Percentiles rank a stretch among this genome's conserved stretches.
phyloP scores from a whole-genome alignment of 345 rosid genomes.

The Gossypium mustelinum region DNA sequence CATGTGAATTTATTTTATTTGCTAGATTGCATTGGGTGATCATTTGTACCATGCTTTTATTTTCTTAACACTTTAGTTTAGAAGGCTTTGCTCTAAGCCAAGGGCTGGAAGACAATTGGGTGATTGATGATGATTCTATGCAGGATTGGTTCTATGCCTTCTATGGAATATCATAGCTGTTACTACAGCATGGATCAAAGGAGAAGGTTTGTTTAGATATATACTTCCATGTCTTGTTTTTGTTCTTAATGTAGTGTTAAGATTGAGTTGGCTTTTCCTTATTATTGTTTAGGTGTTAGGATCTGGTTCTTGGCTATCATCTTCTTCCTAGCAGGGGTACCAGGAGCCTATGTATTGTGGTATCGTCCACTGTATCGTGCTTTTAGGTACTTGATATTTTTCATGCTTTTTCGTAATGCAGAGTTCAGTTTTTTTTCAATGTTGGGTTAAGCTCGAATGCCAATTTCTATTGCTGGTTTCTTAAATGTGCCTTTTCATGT shows the following conservation, averaged over 20 bases:
- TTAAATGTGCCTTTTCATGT: neutral
- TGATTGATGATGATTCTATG: conserved; percentile 21
- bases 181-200: conserved; percentile 84
- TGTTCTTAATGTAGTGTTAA: neutral
- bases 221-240: neutral
- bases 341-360: conserved; percentile 90
- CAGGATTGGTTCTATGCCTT: conserved; percentile 79
- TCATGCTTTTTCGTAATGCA: neutral
- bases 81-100: conserved; percentile 10
- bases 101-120: neutral
- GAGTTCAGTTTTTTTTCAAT: neutral
- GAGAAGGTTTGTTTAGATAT: conserved; percentile 49
- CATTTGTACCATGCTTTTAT: neutral
- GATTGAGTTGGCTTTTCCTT: neutral
- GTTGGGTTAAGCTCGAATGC: neutral
- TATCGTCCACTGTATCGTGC: conserved; percentile 96
- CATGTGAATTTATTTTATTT: neutral
- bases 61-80: neutral
- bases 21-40: neutral
- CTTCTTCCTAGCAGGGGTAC: conserved; percentile 90
- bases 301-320: conserved; percentile 93
- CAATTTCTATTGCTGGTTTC: neutral
- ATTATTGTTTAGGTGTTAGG: conserved; percentile 49
- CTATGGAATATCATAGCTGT: conserved; percentile 83
- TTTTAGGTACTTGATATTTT: conserved; percentile 47